Base-by-base conservation (phyloP, 805 yeast species). In the Saturnispora sanitii region DNA sequence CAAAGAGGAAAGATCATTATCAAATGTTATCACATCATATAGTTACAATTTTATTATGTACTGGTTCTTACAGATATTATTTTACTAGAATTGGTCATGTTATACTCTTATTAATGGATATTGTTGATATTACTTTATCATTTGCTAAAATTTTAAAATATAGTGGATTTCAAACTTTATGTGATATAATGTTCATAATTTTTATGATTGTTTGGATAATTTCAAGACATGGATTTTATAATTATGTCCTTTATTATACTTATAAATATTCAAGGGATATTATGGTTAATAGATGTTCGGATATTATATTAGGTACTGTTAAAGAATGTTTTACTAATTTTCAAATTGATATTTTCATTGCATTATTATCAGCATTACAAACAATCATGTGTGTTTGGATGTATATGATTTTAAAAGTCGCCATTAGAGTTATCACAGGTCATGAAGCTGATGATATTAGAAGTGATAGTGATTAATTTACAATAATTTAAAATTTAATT, bases 1-100 rank as follows among this genome's bases (percentile, higher is more conserved):
- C 74, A 45, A 73, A 70, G 47, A 73, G 96, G 46, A 85, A 85
- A 56, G 96, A 87, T 57, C 78, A 83, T 56, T 59, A 62, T 50
- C 95, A 87, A 61, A 87, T 87, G 96, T 75, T 86, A 53, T 64
- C 79, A 35, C 96, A 87, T 58, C 96, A 87, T 60, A 76, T 88
- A 42, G 78, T 88, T 42, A 87, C 96, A 1, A 70, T 78, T 50
- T 50, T 66, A 18, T 68, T 87, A 41, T 70, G 82, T 21, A 56
- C 70, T 11, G 90, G 92, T 2, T 80, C 92, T 1, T 87, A 86
- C 58, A 67, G 65, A 53, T 77, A 75, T 56, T 78, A 82, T 60
- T 82, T 78, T 60, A 74, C 79, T 26, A 70, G 84, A 28, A 72
- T 84, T 41, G 96, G 96, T 23, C 84, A 85, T 59, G 70, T 80